Evolutionary conservation across 2,329 filamentous ascomycete genomes (phyloP).

Genomic region (Alternaria triticina): DNA sequence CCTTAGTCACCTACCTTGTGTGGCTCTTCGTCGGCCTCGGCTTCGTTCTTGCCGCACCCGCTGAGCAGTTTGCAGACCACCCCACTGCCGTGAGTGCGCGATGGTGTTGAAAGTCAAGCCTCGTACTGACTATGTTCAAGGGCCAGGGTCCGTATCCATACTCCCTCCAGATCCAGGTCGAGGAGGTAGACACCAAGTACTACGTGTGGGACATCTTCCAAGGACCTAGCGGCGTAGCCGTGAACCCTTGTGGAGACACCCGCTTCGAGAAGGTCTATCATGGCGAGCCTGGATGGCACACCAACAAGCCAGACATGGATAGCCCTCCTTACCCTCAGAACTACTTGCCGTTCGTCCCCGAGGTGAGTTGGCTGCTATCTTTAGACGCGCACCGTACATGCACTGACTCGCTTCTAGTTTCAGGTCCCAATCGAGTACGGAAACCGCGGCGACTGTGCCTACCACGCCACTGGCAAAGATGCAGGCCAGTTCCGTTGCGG

Average conservation of each 20-base stretch:
- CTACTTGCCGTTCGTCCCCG: not conserved
- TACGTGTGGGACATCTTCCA: constrained; percentile 4
- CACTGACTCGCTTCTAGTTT: not conserved
- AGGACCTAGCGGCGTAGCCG: constrained; percentile 1
- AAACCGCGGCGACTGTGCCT: not conserved
- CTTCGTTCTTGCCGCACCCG: not conserved
- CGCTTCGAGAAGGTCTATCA: constrained; percentile 1
- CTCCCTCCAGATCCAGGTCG: not conserved
- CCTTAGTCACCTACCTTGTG: not conserved
- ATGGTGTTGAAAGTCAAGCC: not conserved
- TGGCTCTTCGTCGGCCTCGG: not conserved
- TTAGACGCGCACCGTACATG: not conserved
- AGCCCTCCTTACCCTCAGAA: not conserved
- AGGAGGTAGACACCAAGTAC: not conserved
- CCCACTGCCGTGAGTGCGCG: not conserved
- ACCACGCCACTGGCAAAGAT: not conserved
- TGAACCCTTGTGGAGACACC: not conserved
- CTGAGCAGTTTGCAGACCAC: not conserved
- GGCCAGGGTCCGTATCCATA: not conserved
- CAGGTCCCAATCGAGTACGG: not conserved
- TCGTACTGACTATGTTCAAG: not conserved
- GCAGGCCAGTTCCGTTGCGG: not conserved
- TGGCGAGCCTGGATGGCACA: not conserved
- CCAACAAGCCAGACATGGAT: not conserved
- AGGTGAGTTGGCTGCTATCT: not conserved